Evolutionary conservation across 1,284 basidiomycete genomes (phyloP), one percentile per base, ranked within the genome.

Genomic region (Sporisorium graminicola): DNA sequence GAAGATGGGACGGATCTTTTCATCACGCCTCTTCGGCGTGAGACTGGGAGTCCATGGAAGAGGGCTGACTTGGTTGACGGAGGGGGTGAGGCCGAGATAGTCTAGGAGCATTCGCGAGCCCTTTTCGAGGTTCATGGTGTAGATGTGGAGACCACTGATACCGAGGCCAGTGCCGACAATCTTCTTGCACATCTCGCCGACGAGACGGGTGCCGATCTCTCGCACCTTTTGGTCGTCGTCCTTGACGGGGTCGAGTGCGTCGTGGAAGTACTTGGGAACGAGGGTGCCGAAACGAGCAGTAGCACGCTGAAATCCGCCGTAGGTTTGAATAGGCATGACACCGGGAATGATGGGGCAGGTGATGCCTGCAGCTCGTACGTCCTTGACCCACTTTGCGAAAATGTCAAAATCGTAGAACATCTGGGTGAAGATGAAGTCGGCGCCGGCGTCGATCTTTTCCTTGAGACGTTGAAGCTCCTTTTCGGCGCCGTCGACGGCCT

Each of bases 301-400:
- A 74, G 95, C 94, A 60, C 94, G 93, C 86, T 92, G 90, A 87
- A 98, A 98, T 27, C 95, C 95, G 79, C 95, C 95, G 92, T 94
- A 98, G 40, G 94, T 98, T 87, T 99, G 96, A 75, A 99, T 95
- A 6, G 96, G 96, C 87, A 95, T 95, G 82, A 99, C 93, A 43
- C 94, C 94, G 24, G 97, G 97, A 7, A 99, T 91, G 84, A 99
- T 95, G 18, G 97, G 96, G 26, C 96, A 89, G 0, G 91, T 94
- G 86, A 99, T 97, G 9, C 96, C 87, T 49, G 77, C 76, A 40
- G 74, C 75, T 40, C 82, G 76, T 14, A 86, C 81, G 37, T 90
- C 89, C 78, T 91, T 91, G 67, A 94, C 93, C 94, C 94, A 96
- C 42, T 88, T 87, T 75, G 93, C 90, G 86, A 95, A 96, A 75